phyloP scores from a whole-genome alignment of 1,284 basidiomycete species.

The Cutaneotrichosporon dermatis region DNA sequence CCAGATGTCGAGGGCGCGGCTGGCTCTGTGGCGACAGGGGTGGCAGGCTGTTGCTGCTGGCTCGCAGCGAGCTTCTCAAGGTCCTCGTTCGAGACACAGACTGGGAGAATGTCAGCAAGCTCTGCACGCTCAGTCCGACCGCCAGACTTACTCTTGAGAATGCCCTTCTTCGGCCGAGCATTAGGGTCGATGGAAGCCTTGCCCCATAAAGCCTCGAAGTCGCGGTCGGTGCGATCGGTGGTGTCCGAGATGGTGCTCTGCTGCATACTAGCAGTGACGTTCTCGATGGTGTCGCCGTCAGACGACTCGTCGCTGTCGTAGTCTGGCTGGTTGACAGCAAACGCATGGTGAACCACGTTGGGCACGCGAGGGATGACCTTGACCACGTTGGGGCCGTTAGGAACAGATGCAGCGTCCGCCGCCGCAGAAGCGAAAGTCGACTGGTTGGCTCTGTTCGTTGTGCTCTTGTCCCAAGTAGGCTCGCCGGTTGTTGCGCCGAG shows the following conservation, averaged over 20 bases:
- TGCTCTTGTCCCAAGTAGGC: slow-evolving; percentile 72
- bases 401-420: background rate
- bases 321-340: slow-evolving; percentile 54
- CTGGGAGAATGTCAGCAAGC: slow-evolving; percentile 2
- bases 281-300: slow-evolving; percentile 54
- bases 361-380: slow-evolving; percentile 17
- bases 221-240: slow-evolving; percentile 33
- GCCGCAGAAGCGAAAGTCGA: background rate
- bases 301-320: slow-evolving; percentile 59
- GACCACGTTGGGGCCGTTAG: slow-evolving; percentile 5
- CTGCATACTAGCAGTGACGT: slow-evolving; percentile 48
- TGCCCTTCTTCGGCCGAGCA: slow-evolving; percentile 70
- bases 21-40: slow-evolving; percentile 39
- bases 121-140: background rate
- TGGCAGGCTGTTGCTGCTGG: slow-evolving; percentile 33
- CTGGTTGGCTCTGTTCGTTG: slow-evolving; percentile 54
- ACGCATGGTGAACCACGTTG: slow-evolving; percentile 35
- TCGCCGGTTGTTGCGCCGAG: slow-evolving; percentile 18
- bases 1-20: slow-evolving; percentile 57
- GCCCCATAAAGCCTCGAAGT: slow-evolving; percentile 59
- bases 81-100: slow-evolving; percentile 42
- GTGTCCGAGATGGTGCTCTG: slow-evolving; percentile 4
- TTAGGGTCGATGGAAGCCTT: slow-evolving; percentile 62
- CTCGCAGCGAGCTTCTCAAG: slow-evolving; percentile 42
- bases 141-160: slow-evolving; percentile 72